Conservation (phyloP, 2,329 filamentous ascomycete species). For the Aspergillus fumigatiaffinis region DNA sequence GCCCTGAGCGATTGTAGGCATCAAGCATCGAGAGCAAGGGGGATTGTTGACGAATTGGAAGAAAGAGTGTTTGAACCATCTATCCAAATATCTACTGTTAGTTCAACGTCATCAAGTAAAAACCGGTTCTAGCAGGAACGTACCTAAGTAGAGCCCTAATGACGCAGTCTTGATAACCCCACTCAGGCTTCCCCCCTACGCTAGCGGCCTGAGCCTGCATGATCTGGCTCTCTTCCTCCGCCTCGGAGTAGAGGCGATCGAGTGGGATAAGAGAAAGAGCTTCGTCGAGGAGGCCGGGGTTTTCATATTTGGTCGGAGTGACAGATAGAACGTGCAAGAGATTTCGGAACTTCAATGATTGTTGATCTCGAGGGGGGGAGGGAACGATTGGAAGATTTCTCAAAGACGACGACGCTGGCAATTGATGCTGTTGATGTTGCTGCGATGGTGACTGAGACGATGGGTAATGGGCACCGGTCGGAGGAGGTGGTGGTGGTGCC, state of each 20-base stretch:
- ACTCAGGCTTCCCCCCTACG: constrained; percentile 78
- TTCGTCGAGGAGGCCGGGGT: constrained; percentile 89
- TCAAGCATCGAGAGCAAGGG: constrained; percentile 73
- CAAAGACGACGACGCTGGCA: constrained; percentile 33
- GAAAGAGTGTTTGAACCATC: constrained; percentile 94
- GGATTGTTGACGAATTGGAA: constrained; percentile 98
- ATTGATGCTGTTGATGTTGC: constrained; percentile 33
- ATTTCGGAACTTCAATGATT: constrained; percentile 72
- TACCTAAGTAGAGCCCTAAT: constrained; percentile 81
- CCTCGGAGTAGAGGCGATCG: constrained; percentile 87
- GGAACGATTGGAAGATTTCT: constrained; percentile 67
- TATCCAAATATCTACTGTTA: constrained; percentile 30
- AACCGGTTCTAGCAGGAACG: constrained; percentile 25
- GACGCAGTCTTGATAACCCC: constrained; percentile 97
- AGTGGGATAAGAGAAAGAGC: constrained; percentile 81
- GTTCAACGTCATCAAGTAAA: constrained; percentile 9
- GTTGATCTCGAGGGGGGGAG: constrained; percentile 67
- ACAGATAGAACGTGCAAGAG: constrained; percentile 79
- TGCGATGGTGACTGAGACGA: constrained; percentile 8
- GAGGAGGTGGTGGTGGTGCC: constrained; percentile 35
- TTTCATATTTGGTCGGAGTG: constrained; percentile 92
- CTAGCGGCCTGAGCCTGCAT: constrained; percentile 83
- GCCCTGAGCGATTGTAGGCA: constrained; percentile 76
- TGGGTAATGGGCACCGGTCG: constrained; percentile 20
- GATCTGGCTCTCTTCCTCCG: constrained; percentile 88